These are phyloP conservation scores for Thelonectria olida DNA, from an alignment of 2,329 filamentous ascomycete genomes.

Conservation along the genomic window DNA sequence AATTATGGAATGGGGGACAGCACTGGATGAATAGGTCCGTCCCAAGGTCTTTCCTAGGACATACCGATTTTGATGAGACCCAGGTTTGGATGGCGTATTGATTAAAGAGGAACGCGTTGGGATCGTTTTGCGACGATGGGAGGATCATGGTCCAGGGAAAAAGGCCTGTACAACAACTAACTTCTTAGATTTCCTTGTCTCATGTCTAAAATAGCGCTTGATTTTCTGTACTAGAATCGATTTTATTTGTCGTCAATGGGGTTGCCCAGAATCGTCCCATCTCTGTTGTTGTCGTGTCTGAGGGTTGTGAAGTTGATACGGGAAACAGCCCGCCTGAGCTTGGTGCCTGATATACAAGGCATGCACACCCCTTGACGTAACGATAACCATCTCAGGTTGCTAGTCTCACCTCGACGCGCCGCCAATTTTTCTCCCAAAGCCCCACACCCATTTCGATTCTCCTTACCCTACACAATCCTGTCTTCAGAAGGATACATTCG, in stretches of 20 bases:
- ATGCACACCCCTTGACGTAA: slow-evolving; percentile 20
- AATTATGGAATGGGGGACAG: background rate
- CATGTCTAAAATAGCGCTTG: slow-evolving; percentile 30
- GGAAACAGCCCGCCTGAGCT: background rate
- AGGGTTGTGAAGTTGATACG: background rate
- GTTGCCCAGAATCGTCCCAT: no score
- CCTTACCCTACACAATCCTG: slow-evolving; percentile 38
- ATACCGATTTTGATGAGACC: background rate
- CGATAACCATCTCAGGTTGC: slow-evolving; percentile 2
- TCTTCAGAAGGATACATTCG: slow-evolving; percentile 30
- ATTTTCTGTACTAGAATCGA: slow-evolving; percentile 23
- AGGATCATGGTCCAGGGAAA: slow-evolving; percentile 20
- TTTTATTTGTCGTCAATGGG: background rate
- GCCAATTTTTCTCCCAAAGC: slow-evolving; percentile 39
- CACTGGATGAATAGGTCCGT: background rate
- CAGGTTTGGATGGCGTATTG: slow-evolving; percentile 10
- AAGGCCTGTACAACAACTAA: slow-evolving; percentile 34
- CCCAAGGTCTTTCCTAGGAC: no score
- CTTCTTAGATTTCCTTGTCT: slow-evolving; percentile 34
- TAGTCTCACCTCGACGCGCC: slow-evolving; percentile 26
- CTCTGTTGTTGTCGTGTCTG: no score
- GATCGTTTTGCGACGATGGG: slow-evolving; percentile 2
- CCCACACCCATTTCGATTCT: slow-evolving; percentile 38
- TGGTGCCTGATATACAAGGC: slow-evolving; percentile 35
- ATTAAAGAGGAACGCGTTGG: slow-evolving; percentile 12